Percentiles rank a stretch among this genome's conserved stretches.
phyloP scores from a whole-genome alignment of 495 filamentous ascomycete genomes.

The Penicillium parvum region DNA sequence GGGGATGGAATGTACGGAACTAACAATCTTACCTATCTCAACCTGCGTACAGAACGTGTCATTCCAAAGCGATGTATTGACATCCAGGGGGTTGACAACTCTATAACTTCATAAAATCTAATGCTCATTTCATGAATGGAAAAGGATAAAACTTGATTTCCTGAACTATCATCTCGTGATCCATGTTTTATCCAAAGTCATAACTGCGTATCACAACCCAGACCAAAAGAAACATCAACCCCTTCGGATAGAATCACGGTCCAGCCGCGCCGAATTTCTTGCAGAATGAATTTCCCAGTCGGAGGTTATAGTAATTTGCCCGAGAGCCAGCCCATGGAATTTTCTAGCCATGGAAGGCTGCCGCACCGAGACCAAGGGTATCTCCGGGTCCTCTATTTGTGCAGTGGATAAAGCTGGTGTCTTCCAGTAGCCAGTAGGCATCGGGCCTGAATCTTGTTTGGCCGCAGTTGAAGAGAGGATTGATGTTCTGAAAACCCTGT shows the following conservation, averaged over 20 bases:
- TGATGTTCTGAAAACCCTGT: slow-evolving; percentile 2
- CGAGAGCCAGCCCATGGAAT: slow-evolving; percentile 14
- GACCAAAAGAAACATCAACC: background rate
- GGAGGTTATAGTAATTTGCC: slow-evolving; percentile 25
- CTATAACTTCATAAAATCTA: background rate
- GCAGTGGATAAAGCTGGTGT: slow-evolving; percentile 6
- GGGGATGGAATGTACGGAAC: too few relatives aligned
- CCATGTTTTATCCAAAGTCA: background rate
- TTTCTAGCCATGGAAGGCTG: slow-evolving; percentile 19
- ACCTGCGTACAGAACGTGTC: too few relatives aligned
- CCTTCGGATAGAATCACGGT: slow-evolving; percentile 7
- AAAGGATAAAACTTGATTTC: too few relatives aligned
- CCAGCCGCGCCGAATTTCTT: slow-evolving; percentile 20
- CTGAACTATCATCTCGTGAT: too few relatives aligned
- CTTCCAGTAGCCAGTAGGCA: slow-evolving; percentile 10
- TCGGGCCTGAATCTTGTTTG: background rate
- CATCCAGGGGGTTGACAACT: background rate
- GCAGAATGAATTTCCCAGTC: slow-evolving; percentile 30
- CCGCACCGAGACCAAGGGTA: slow-evolving; percentile 18
- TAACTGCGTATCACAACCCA: background rate
- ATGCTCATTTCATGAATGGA: background rate
- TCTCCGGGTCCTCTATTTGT: slow-evolving; percentile 16
- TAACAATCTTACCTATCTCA: too few relatives aligned
- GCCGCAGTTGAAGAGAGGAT: slow-evolving; percentile 5
- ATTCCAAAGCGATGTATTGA: too few relatives aligned